These are phyloP conservation scores for Botryotinia globosa DNA, from an alignment of 2,329 filamentous ascomycete genomes.

Conservation along the genomic window DNA sequence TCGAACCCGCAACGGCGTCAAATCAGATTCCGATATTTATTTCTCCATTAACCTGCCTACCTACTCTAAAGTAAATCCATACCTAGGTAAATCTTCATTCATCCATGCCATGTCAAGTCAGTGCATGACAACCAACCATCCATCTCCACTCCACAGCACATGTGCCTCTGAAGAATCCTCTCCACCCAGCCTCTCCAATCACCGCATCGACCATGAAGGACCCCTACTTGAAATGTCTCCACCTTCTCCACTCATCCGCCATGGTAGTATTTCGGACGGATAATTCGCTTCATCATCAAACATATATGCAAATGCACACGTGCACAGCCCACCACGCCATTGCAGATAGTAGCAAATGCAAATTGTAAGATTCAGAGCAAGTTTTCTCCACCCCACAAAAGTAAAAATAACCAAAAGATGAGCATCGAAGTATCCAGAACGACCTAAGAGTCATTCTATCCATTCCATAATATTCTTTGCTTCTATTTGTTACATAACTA, in stretches of 20 bases:
- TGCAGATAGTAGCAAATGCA: conserved; percentile 1
- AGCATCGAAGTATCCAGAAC: conserved; percentile 11
- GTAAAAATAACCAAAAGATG: neutral
- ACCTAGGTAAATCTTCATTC: neutral
- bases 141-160: conserved; percentile 3
- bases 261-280: conserved; percentile 8
- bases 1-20: neutral
- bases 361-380: neutral
- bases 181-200: conserved; percentile 10
- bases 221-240: neutral
- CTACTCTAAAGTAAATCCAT: conserved; percentile 4
- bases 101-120: neutral
- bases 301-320: conserved; percentile 5
- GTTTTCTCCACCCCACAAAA: neutral
- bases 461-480: conserved; percentile 1
- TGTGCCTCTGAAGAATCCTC: neutral
- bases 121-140: neutral
- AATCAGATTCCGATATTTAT: neutral
- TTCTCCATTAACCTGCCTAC: neutral
- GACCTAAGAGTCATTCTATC: conserved; percentile 6
- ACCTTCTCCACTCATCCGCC: neutral
- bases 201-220: neutral
- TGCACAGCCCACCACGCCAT: conserved; percentile 4
- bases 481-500: neutral
- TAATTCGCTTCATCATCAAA: neutral